Evolutionary conservation across 1,284 basidiomycete species (phyloP), one percentile per base, ranked within the genome.

Genomic region (Chondrostereum purpureum): DNA sequence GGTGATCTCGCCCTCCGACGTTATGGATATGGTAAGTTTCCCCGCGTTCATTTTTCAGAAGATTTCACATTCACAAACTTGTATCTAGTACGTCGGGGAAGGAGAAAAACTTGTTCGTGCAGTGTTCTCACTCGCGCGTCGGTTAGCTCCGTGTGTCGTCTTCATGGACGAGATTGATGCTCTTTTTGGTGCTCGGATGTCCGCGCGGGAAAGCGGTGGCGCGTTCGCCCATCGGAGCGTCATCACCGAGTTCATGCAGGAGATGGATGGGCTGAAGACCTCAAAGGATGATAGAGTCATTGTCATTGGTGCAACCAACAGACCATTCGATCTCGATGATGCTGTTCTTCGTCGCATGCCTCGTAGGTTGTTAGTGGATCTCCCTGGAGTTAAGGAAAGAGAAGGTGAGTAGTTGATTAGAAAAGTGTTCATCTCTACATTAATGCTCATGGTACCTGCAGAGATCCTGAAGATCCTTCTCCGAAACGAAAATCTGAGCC

Each of bases 81-180:
- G n/a, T n/a, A 54, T 44, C 55, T 62, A 90, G 90, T 95, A 92
- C 64, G 88, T 93, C 23, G 91, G 91, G 24, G 93, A 97, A 71
- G 92, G 91, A 35, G 94, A 98, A 62, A 94, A 96, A 60, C 83
- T 96, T 34, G 89, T 97, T 38, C 83, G 84, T 46, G 87, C 92
- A 1, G 83, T 95, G 5, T 98, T 98, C 66, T 82, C 85, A 31
- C 77, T 97, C 22, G 94, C 94, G 2, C 78, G 92, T 21, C 77
- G 80, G 34, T 67, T 96, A 13, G 88, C 92, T 2, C 94, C 94
- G 1, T 95, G 92, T 55, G 92, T 98, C 43, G 80, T 98, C 44
- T 98, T 98, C 68, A 73, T 98, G 50, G 94, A 98, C 63, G 94
- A 98, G 64, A 89, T 97, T 45, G 94, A 98, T 59, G 90, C 90